phyloP scores from a whole-genome alignment of 2,329 filamentous ascomycete species.

The Verruconis gallopava region DNA sequence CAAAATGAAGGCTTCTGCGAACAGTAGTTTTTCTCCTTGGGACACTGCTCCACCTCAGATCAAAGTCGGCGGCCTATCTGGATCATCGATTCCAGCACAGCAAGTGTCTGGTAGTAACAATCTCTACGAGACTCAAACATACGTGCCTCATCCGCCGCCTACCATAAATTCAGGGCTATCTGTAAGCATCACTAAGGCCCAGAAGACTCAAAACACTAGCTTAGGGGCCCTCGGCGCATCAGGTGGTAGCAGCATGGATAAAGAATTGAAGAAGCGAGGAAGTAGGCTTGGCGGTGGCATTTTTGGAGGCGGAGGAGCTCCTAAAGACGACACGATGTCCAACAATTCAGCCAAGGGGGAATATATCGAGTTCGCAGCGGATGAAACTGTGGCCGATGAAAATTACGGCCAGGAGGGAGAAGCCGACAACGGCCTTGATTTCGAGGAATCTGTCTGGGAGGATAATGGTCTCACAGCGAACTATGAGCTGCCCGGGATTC shows the following conservation, averaged over 20 bases:
- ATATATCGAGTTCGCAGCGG: neutral
- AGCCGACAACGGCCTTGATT: conserved; percentile 18
- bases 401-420: conserved; percentile 17
- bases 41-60: too few species aligned
- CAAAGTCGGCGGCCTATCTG: too few species aligned
- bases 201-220: neutral
- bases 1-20: neutral
- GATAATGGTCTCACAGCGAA: conserved; percentile 48
- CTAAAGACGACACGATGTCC: neutral
- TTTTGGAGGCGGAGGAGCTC: neutral
- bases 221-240: neutral
- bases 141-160: neutral
- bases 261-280: conserved; percentile 11
- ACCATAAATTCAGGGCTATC: too few species aligned
- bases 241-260: neutral
- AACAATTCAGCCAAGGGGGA: too few species aligned
- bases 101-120: neutral
- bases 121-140: neutral
- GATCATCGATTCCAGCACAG: too few species aligned
- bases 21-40: neutral
- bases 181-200: neutral
- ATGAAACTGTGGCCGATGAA: conserved; percentile 8
- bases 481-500: conserved; percentile 46
- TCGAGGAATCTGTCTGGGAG: conserved; percentile 43
- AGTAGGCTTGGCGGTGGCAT: neutral